Evolutionary conservation across 331 rosid genomes (phyloP).

Genomic region (Ulmus americana): DNA sequence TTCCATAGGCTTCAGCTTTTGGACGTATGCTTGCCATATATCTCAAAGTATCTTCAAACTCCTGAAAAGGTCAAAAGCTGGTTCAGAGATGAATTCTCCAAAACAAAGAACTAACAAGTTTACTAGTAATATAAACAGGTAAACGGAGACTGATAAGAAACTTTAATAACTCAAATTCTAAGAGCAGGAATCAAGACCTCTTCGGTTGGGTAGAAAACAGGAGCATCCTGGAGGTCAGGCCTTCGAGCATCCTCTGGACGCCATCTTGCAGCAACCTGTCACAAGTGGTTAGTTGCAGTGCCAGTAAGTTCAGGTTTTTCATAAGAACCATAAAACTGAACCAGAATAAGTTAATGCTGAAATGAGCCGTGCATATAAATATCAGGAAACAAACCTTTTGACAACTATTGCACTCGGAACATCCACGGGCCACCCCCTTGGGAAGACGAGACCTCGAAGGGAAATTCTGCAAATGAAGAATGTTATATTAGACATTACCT

Average conservation of each 20-base stretch:
- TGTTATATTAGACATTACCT: conserved; percentile 27
- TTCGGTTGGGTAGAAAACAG: conserved; percentile 82
- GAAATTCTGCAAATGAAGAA: conserved; percentile 53
- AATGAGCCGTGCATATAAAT: conserved; percentile 9
- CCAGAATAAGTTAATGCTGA: conserved; percentile 6
- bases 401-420: conserved; percentile 74
- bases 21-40: conserved; percentile 77
- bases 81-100: conserved; percentile 30
- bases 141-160: conserved; percentile 5
- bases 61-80: conserved; percentile 43
- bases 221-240: conserved; percentile 77
- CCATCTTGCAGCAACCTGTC: conserved; percentile 90
- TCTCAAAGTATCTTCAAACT: conserved; percentile 78
- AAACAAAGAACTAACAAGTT: conserved; percentile 8
- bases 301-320: background rate
- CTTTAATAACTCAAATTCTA: conserved; percentile 24
- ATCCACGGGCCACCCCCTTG: conserved; percentile 90
- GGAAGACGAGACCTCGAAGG: conserved; percentile 50
- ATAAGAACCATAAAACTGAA: conserved; percentile 1
- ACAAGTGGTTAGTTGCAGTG: background rate
- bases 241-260: conserved; percentile 66
- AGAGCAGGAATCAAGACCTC: conserved; percentile 53
- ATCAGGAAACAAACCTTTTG: conserved; percentile 61
- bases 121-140: conserved; percentile 21
- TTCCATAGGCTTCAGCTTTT: conserved; percentile 83